Evolutionary conservation across 768 basidiomycete species (phyloP), one percentile per base, ranked within the genome.

Genomic region (Exidia glandulosa): DNA sequence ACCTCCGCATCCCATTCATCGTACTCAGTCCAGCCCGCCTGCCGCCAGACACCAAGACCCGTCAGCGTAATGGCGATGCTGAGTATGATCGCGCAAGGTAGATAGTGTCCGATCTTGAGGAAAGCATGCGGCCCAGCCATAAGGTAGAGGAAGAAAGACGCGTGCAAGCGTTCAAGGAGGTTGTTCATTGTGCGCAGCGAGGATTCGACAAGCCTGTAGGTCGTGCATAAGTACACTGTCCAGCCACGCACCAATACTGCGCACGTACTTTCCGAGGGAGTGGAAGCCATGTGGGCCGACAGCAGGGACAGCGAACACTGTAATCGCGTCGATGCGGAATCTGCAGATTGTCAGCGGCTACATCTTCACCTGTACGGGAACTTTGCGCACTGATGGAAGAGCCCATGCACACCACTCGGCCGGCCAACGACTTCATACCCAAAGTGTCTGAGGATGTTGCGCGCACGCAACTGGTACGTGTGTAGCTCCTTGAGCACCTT

Each of bases 141-240:
- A 62, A 98, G 77, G 74, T 94, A 98, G 75, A 98, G 94, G 77
- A 98, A 97, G 73, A 95, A 94, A 0, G 95, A 98, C 2, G 94
- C 94, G 70, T 99, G 96, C 25, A 98, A 82, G 16, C 96, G 85
- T 69, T 99, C 96, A 23, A 97, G 79, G 5, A 98, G 80, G 68
- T 99, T 99, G 72, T 96, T 97, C 69, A 85, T 82, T 14, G 94
- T 90, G 60, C 94, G 82, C 32, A 96, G 78, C 14, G 88, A 85
- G 1, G 92, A 93, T 73, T 99, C 96, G 36, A 94, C 68, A 50
- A 87, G 79, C 48, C 93, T 94, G 61, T 25, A 47, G 30, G 13
- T 5, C 6, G 41, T 45, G 41, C 6, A 14, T 45, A 14, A 45
- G n/a, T 16, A 33, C 32, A 29, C 29, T 0, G 13, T 13, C 12